Base-by-base conservation (phyloP, 495 filamentous ascomycete species). In the Copromyces sp. region DNA sequence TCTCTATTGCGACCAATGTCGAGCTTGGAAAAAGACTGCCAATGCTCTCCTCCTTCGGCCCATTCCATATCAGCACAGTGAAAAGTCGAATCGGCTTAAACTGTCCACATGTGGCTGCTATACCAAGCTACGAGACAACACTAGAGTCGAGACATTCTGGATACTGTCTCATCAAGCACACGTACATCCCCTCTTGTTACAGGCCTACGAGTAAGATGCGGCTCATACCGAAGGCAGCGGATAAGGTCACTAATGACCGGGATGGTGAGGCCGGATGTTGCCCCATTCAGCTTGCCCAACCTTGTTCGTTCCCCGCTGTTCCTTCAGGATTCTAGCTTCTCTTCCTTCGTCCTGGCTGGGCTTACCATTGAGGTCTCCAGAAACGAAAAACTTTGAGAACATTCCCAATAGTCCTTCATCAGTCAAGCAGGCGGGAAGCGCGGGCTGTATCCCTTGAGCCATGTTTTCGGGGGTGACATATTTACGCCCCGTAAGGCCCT, bases 161-260 rank as follows among this genome's bases (percentile, higher is more conserved):
- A 40, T 37, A 14, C 41, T 75, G 72, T 75, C 72, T 75, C 75
- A 70, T 73, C 71, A 73, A 75, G 53, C 39, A 59, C 42, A 69
- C 68, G 42, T 68, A 47, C 38, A 45, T 72, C 61, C 29, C 44
- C 32, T 35, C 53, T 16, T 14, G 11, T 14, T 8, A 61, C 53
- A 14, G 14, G 2, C 53, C 53, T 65, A 37, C 3, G 29, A 65
- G 53, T 65, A 65, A 65, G 53, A 5, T 65, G 47, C 53, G 53
- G 53, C 53, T 65, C 29, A 65, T 65, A 65, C 53, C 53, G 53
- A 65, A 65, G 29, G 24, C 29, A 65, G 29, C 53, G 53, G 53
- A 65, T 65, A 65, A 65, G 6, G 53, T 17, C 53, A 32, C 53
- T 59, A 4, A 35, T 17, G 14, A 35, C 29, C 35, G 14, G 53